Percentiles rank a stretch among this genome's conserved stretches.
Conservation (phyloP, 306 rosid genomes). For the Medicago truncatula region MtrunA17r5.0-ANR NC_053049.1:26910501-26911000, state of each 20-base stretch:
- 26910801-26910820: slow-evolving; percentile 30
- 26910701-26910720: background rate
- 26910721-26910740: background rate
- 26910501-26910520: slow-evolving; percentile 54
- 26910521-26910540: slow-evolving; percentile 5
- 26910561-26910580: background rate
- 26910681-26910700: background rate
- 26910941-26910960: background rate
- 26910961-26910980: slow-evolving; percentile 10
- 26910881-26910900: slow-evolving; percentile 24
- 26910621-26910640: background rate
- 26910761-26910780: background rate
- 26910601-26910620: slow-evolving; percentile 21
- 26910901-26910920: background rate
- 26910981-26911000: background rate
- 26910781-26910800: background rate
- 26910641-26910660: background rate
- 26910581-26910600: background rate
- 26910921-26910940: background rate
- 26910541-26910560: background rate
- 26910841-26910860: slow-evolving; percentile 8
- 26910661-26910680: background rate
- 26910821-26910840: background rate
- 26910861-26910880: background rate
- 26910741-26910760: background rate